These are phyloP conservation scores for Pseudomicrostroma phylloplanum DNA, from an alignment of 1,284 basidiomycete genomes.

Conservation along the genomic window DNA sequence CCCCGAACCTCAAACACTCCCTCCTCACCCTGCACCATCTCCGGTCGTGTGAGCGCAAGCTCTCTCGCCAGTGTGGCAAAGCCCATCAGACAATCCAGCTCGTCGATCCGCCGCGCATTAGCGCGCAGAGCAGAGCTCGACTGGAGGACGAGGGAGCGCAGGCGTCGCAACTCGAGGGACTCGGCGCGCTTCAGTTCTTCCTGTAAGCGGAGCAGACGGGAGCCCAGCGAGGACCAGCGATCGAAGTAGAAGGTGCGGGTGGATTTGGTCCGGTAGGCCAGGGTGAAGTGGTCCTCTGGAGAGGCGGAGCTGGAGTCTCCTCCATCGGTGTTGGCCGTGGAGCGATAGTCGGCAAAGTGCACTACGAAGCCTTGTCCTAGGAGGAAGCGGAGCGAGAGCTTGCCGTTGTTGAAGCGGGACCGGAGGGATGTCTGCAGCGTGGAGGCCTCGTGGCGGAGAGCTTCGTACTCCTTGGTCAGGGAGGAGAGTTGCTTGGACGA, in stretches of 20 bases:
- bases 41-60: conserved; percentile 68
- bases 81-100: conserved; percentile 75
- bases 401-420: conserved; percentile 17
- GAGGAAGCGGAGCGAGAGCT: conserved; percentile 30
- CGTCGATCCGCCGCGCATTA: conserved; percentile 76
- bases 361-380: conserved; percentile 46
- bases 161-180: conserved; percentile 25
- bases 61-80: conserved; percentile 79
- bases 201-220: conserved; percentile 19
- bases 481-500: conserved; percentile 24
- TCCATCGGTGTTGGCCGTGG: not conserved
- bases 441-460: conserved; percentile 22
- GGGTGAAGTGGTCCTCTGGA: conserved; percentile 20
- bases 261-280: conserved; percentile 33
- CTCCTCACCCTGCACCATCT: conserved; percentile 50
- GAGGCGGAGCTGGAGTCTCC: not conserved
- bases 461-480: conserved; percentile 23
- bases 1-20: conserved; percentile 60
- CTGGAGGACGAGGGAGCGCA: conserved; percentile 31
- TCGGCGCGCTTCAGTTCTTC: conserved; percentile 30
- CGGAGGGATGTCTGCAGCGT: conserved; percentile 27
- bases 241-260: conserved; percentile 40
- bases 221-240: conserved; percentile 32
- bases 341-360: conserved; percentile 24
- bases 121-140: conserved; percentile 52